Percentiles rank a stretch among this genome's conserved stretches.
Evolutionary conservation across 1,139 yeast genomes (phyloP).

Genomic region (Protomyces arabidopsidicola): DNA sequence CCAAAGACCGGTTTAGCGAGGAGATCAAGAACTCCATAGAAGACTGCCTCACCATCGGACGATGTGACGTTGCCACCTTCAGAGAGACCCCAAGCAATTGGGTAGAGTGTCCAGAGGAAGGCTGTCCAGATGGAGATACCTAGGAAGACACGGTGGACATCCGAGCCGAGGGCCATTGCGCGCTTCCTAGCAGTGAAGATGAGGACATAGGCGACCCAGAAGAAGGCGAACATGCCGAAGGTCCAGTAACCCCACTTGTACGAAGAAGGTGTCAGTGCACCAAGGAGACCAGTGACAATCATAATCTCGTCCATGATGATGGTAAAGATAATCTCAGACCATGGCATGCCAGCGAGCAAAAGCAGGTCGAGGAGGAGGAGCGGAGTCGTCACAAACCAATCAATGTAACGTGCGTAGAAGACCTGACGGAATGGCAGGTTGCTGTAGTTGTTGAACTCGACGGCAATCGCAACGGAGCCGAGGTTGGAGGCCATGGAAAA

Average conservation of each 20-base stretch:
- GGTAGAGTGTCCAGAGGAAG: conserved; percentile 50
- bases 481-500: conserved; percentile 63
- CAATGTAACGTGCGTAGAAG: conserved; percentile 61
- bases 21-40: conserved; percentile 55
- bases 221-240: conserved; percentile 39
- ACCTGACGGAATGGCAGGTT: conserved; percentile 49
- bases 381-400: conserved; percentile 64
- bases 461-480: conserved; percentile 55
- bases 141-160: conserved; percentile 31
- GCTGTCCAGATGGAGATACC: conserved; percentile 39
- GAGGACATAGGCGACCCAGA: conserved; percentile 32
- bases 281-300: conserved; percentile 38
- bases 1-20: conserved; percentile 29
- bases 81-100: conserved; percentile 54
- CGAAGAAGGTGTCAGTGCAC: conserved; percentile 41
- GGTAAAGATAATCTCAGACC: conserved; percentile 22
- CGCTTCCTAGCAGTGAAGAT: conserved; percentile 29
- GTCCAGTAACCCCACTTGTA: conserved; percentile 66
- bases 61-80: conserved; percentile 60
- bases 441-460: conserved; percentile 53
- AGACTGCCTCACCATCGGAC: conserved; percentile 57
- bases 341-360: conserved; percentile 35
- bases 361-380: conserved; percentile 47
- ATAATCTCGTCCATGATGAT: conserved; percentile 39
- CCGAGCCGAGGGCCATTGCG: conserved; percentile 32